Conservation (phyloP, 139 green algal genomes). For the Chlorella sp. region DNA sequence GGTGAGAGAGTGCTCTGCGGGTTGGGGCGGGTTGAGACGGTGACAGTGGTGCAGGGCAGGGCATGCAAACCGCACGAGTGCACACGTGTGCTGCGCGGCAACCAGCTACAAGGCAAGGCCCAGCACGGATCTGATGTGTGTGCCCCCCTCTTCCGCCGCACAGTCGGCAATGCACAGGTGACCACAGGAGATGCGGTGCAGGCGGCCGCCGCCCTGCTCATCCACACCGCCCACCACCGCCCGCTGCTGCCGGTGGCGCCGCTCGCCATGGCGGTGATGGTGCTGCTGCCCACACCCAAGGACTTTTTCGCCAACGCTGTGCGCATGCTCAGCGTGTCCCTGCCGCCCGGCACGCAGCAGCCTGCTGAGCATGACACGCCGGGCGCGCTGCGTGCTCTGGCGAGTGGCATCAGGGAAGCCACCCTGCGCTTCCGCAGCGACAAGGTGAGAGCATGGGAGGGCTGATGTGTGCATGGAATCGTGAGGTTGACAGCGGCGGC, state of each 20-base stretch:
- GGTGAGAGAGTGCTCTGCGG: background rate
- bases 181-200: constrained; percentile 19
- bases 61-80: too few relatives aligned
- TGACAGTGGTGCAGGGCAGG: too few relatives aligned
- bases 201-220: constrained; percentile 5
- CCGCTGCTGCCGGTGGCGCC: background rate
- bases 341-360: background rate
- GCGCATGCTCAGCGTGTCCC: constrained; percentile 11
- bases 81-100: too few relatives aligned
- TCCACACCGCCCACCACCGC: background rate
- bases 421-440: background rate
- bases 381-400: constrained; percentile 8
- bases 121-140: too few relatives aligned
- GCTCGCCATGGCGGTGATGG: background rate
- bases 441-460: too few relatives aligned
- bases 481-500: too few relatives aligned
- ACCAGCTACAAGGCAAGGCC: too few relatives aligned
- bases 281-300: background rate
- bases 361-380: background rate
- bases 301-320: background rate
- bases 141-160: too few relatives aligned
- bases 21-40: background rate
- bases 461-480: too few relatives aligned
- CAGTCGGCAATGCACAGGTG: background rate
- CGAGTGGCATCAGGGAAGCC: background rate